Evolutionary conservation across 2,329 filamentous ascomycete species (phyloP), one percentile per base, ranked within the genome.

Genomic region (Gnomoniopsis smithogilvyi): DNA sequence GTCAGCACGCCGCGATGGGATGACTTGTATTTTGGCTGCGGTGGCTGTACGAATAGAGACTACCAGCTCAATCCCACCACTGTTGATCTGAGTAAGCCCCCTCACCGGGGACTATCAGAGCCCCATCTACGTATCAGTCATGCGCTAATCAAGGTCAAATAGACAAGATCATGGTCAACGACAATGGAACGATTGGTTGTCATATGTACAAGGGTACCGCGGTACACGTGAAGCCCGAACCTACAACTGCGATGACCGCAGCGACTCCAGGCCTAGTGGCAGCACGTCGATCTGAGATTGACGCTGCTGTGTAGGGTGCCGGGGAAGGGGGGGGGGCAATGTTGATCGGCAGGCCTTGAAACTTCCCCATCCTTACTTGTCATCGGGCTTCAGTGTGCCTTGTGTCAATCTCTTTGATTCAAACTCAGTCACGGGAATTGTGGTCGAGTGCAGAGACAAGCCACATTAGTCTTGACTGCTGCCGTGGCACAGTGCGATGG

Each of bases 1-100:
- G 33, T 59, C 45, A 54, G 54, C 51, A 59, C 56, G 17, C 56
- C 56, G 21, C 34, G 19, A 8, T 59, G 51, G 56, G 56, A 59
- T 22, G 51, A 59, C 26, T 15, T 59, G 33, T 59, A 59, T 38
- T 15, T 59, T 34, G 17, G 19, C 56, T 59, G 51, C 51, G 33
- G 45, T 2, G 51, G 56, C 56, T 59, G 56, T 11, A 26, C 48
- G 15, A 47, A 52, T 6, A 46, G 51, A 7, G 8, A n/a, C 4
- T 36, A 47, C 24, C 48, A 26, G 11, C 26, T 30, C 26, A 59
- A 45, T 7, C 21, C 36, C 41, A 33, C 51, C 6, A 47, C 54
- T 4, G n/a, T 59, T 15, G 45, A 47, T 30, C 51, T 59, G 19
- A 50, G 51, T 59, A 49, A 54, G 51, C 6, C 10, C 38, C 4